A percentile compares a stretch with the other conserved stretches of the same genome.
phyloP scores from a whole-genome alignment of 139 green algal species.

The Zygnema cylindricum region DNA sequence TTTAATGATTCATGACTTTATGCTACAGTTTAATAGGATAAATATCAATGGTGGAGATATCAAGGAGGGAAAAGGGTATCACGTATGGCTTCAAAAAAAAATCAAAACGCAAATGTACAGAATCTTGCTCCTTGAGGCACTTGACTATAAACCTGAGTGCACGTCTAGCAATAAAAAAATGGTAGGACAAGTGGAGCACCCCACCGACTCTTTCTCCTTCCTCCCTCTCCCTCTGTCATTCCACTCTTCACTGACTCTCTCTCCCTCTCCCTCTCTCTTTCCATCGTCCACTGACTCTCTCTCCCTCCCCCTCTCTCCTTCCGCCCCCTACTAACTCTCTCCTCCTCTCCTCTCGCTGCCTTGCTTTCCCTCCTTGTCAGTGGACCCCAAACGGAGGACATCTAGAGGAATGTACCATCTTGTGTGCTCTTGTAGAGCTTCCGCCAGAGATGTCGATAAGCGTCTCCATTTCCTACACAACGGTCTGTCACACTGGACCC shows the following conservation, averaged over 20 bases:
- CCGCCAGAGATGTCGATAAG: not conserved
- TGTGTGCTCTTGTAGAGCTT: not conserved
- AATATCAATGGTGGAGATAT: not conserved
- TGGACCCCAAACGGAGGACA: not conserved
- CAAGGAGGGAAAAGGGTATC: not conserved
- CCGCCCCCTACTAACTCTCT: too few species aligned
- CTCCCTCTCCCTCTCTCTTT: not conserved
- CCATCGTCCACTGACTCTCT: not conserved
- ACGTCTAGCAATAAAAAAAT: too few species aligned
- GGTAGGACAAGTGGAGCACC: too few species aligned
- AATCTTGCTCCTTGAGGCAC: too few species aligned
- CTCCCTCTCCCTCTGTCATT: too few species aligned
- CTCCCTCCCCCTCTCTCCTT: too few species aligned
- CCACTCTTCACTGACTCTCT: too few species aligned
- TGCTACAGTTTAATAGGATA: too few species aligned
- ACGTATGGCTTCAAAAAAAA: not conserved
- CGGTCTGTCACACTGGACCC: conserved; percentile 28
- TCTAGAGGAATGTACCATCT: not conserved
- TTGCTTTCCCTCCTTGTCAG: not conserved
- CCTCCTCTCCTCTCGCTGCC: not conserved
- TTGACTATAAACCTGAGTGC: too few species aligned
- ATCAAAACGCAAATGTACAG: not conserved
- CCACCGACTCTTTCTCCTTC: too few species aligned
- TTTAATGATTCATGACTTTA: too few species aligned
- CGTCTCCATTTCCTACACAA: conserved; percentile 27